Conservation (phyloP, 345 rosid species). For the Toxicodendron radicans region DNA sequence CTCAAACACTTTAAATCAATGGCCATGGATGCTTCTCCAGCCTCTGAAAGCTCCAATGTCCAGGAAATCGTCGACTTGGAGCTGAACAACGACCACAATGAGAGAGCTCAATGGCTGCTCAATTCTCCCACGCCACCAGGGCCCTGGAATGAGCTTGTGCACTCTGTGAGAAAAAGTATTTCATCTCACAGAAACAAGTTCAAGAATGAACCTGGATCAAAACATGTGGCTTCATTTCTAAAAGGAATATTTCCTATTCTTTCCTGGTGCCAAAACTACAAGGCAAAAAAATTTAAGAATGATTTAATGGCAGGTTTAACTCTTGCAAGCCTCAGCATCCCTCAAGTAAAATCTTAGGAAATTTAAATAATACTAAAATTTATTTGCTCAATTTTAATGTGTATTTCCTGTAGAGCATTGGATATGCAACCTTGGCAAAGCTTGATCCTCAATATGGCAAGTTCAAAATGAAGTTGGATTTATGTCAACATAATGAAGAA, state of each 20-base stretch:
- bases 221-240: slow-evolving; percentile 34
- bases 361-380: not conserved
- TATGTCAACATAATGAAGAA: not conserved
- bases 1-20: slow-evolving; percentile 93
- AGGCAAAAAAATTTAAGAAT: slow-evolving; percentile 54
- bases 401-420: slow-evolving; percentile 63
- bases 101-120: slow-evolving; percentile 64
- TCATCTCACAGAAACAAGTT: slow-evolving; percentile 33
- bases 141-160: slow-evolving; percentile 46
- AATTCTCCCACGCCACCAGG: slow-evolving; percentile 73
- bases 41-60: slow-evolving; percentile 26
- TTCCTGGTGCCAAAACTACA: slow-evolving; percentile 61
- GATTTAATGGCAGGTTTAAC: slow-evolving; percentile 88
- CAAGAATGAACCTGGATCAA: slow-evolving; percentile 33
- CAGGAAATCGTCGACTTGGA: slow-evolving; percentile 42
- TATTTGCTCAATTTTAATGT: not conserved
- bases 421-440: slow-evolving; percentile 90
- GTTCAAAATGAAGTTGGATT: slow-evolving; percentile 22
- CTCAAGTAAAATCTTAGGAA: slow-evolving; percentile 52
- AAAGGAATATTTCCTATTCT: slow-evolving; percentile 65
- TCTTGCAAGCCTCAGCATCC: slow-evolving; percentile 96
- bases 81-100: slow-evolving; percentile 28
- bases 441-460: slow-evolving; percentile 94
- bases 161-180: slow-evolving; percentile 35
- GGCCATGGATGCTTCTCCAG: slow-evolving; percentile 45